A percentile compares a stretch with the other conserved stretches of the same genome.
These are phyloP conservation scores for Mortierella sp. DNA, from an alignment of 371 early-diverging fungal genomes.

Conservation along the genomic window DNA sequence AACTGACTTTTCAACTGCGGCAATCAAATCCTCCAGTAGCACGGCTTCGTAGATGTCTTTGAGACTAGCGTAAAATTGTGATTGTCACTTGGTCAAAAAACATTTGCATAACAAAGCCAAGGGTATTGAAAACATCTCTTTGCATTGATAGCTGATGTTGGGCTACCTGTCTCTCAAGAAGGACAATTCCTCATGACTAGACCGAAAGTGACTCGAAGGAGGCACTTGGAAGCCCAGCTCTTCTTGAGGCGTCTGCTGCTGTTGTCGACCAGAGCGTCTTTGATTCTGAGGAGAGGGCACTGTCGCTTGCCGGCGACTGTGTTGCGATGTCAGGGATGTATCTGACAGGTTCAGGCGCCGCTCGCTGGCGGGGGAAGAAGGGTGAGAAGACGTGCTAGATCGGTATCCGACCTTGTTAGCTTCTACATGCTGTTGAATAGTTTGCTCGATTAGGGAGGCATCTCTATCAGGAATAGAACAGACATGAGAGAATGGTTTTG, in stretches of 20 bases:
- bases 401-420: conserved; percentile 46
- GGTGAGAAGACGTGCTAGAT: conserved; percentile 30
- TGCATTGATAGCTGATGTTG: neutral
- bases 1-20: conserved; percentile 54
- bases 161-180: conserved; percentile 50
- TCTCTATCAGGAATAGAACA: conserved; percentile 21
- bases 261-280: conserved; percentile 25
- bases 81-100: neutral
- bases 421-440: conserved; percentile 54
- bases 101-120: neutral
- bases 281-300: conserved; percentile 21
- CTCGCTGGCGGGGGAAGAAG: conserved; percentile 36
- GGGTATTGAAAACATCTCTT: neutral
- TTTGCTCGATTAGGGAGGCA: conserved; percentile 47
- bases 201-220: conserved; percentile 36
- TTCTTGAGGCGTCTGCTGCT: conserved; percentile 25
- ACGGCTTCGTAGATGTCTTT: conserved; percentile 46
- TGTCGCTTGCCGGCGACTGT: conserved; percentile 24
- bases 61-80: conserved; percentile 20
- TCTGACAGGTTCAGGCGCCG: conserved; percentile 29
- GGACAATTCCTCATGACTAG: conserved; percentile 40
- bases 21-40: conserved; percentile 41
- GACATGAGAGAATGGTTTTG: neutral
- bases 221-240: conserved; percentile 34
- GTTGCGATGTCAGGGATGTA: conserved; percentile 16